Evolutionary conservation across 106 monocot genomes (phyloP).

Genomic region (Triglochin maritima): DNA sequence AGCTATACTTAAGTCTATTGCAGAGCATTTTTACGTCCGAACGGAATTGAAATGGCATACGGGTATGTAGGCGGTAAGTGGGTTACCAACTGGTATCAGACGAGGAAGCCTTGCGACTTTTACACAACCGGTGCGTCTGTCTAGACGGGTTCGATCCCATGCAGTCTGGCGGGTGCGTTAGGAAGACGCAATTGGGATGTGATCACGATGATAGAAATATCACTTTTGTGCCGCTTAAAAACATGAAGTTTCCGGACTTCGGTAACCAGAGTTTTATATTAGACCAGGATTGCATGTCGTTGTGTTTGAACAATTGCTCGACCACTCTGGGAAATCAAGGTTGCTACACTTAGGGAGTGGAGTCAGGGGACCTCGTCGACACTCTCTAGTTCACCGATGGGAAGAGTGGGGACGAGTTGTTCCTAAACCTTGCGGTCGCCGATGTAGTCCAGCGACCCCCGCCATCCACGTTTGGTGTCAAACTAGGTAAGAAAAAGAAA

Average conservation of each 20-base stretch:
- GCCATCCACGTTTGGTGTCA: background rate
- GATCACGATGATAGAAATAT: background rate
- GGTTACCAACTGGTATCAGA: background rate
- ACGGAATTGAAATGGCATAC: background rate
- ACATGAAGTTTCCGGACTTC: constrained; percentile 4
- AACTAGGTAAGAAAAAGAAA: no score
- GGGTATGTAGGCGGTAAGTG: background rate
- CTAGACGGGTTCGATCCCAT: background rate
- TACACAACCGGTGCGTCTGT: background rate
- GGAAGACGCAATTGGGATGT: background rate
- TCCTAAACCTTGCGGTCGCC: background rate
- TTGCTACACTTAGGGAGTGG: constrained; percentile 2
- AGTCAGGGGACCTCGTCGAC: constrained; percentile 5
- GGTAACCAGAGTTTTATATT: background rate
- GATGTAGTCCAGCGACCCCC: background rate
- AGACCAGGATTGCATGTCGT: background rate
- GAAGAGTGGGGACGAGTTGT: background rate
- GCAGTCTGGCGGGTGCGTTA: constrained; percentile 1
- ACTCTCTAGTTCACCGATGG: constrained; percentile 1
- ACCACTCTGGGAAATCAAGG: background rate
- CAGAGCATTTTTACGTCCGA: background rate
- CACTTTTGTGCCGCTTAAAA: background rate
- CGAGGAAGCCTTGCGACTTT: background rate
- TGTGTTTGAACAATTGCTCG: constrained; percentile 8
- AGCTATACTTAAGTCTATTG: no score